phyloP scores from a whole-genome alignment of 1,284 basidiomycete species.

The Ustilago vetiveriae region DNA sequence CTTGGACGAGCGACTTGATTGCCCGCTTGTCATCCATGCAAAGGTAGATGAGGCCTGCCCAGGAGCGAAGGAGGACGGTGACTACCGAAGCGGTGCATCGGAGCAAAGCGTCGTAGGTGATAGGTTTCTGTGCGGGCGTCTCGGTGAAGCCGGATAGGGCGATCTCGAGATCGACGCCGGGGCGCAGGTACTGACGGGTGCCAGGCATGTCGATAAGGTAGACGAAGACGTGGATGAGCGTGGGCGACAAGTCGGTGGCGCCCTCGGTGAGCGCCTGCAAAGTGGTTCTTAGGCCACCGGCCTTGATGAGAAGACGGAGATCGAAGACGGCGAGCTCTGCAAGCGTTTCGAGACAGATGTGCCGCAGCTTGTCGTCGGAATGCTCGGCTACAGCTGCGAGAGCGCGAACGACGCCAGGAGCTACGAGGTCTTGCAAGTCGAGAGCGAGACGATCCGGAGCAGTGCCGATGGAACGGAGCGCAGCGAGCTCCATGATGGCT shows the following conservation, averaged over 20 bases:
- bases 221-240: slow-evolving; percentile 85
- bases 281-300: slow-evolving; percentile 86
- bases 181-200: slow-evolving; percentile 80
- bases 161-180: slow-evolving; percentile 90
- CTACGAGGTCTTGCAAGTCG: slow-evolving; percentile 63
- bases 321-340: slow-evolving; percentile 90
- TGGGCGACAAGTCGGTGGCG: slow-evolving; percentile 81
- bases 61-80: slow-evolving; percentile 82
- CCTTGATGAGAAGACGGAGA: slow-evolving; percentile 80
- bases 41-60: slow-evolving; percentile 94
- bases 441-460: slow-evolving; percentile 67
- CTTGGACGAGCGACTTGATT: slow-evolving; percentile 84
- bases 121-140: slow-evolving; percentile 80
- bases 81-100: slow-evolving; percentile 80
- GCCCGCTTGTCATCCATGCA: slow-evolving; percentile 88
- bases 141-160: slow-evolving; percentile 70
- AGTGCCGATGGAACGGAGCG: slow-evolving; percentile 27
- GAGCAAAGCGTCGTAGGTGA: slow-evolving; percentile 70
- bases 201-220: slow-evolving; percentile 86
- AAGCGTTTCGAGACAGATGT: slow-evolving; percentile 86
- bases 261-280: slow-evolving; percentile 87
- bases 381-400: slow-evolving; percentile 93
- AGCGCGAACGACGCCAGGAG: slow-evolving; percentile 72
- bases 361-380: slow-evolving; percentile 85
- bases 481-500: slow-evolving; percentile 74